Evolutionary conservation across 192 early-diverging fungal species (phyloP).

Genomic region (Pilaira anomala): DNA sequence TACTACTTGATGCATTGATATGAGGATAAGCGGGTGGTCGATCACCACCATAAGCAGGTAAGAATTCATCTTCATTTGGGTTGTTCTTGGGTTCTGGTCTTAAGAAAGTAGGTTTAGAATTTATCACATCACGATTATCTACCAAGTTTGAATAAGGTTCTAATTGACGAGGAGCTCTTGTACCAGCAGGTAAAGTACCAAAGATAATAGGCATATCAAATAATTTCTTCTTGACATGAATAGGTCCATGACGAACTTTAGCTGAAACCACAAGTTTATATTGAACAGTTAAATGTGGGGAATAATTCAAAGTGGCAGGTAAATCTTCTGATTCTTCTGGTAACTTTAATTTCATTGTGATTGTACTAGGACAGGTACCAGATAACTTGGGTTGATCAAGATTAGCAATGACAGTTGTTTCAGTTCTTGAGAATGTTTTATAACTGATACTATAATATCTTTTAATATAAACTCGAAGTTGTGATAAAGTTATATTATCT

Average conservation of each 20-base stretch:
- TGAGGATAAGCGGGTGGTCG: constrained; percentile 9
- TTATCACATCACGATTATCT: background rate
- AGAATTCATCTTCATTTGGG: constrained; percentile 1
- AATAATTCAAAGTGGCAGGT: constrained; percentile 10
- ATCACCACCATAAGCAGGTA: constrained; percentile 18
- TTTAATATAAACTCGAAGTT: constrained; percentile 12
- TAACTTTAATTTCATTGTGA: background rate
- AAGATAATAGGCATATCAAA: constrained; percentile 20
- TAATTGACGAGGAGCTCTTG: constrained; percentile 5
- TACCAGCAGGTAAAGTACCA: constrained; percentile 22
- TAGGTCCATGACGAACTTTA: constrained; percentile 12
- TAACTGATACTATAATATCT: constrained; percentile 10
- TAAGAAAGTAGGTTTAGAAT: constrained; percentile 19
- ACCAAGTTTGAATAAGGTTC: background rate
- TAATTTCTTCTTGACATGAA: constrained; percentile 19
- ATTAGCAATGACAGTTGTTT: constrained; percentile 7
- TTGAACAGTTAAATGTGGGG: constrained; percentile 12
- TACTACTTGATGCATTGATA: too few species aligned
- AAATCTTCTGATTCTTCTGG: background rate
- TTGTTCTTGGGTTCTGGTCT: background rate
- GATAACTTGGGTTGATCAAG: background rate
- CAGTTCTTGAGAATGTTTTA: constrained; percentile 20
- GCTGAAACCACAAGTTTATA: constrained; percentile 10
- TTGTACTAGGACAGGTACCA: background rate
- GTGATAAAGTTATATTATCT: background rate